phyloP scores from a whole-genome alignment of 129 eudicot species.

The Escallonia herrerae region DNA sequence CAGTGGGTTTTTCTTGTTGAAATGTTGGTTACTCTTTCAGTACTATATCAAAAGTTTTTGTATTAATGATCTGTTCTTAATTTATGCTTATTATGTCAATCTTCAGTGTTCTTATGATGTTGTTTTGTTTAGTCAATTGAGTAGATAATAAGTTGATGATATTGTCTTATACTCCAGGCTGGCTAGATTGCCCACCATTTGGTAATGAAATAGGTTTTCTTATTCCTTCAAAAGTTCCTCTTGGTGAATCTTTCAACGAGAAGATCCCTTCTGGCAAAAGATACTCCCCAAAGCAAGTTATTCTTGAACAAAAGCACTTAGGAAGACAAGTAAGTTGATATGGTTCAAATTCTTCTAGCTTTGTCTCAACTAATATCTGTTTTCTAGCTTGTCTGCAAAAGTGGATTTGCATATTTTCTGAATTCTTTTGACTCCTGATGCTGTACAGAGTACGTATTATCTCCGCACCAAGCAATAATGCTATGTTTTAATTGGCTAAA shows the following conservation, averaged over 20 bases:
- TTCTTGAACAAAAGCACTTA: conserved; percentile 36
- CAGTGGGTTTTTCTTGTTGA: neutral
- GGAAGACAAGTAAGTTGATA: conserved; percentile 40
- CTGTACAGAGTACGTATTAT: no score
- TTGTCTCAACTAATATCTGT: no score
- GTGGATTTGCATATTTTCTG: no score
- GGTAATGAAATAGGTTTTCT: conserved; percentile 39
- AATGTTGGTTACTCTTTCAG: neutral
- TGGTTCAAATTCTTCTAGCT: no score
- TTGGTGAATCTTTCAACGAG: conserved; percentile 45
- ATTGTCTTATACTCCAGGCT: conserved; percentile 30
- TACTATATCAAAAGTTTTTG: neutral
- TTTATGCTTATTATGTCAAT: neutral
- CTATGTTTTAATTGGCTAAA: no score
- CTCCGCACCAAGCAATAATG: no score
- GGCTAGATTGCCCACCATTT: conserved; percentile 57
- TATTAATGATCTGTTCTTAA: neutral
- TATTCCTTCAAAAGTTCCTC: conserved; percentile 62
- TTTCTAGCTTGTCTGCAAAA: no score
- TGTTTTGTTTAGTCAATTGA: neutral
- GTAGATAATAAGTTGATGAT: no score
- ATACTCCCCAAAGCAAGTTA: conserved; percentile 47
- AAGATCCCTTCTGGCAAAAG: conserved; percentile 37
- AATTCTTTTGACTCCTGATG: no score
- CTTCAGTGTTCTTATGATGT: neutral